Evolutionary conservation across 306 rosid species (phyloP), one percentile per base, ranked within the genome.

Genomic region (Quercus aquifolioides): DNA sequence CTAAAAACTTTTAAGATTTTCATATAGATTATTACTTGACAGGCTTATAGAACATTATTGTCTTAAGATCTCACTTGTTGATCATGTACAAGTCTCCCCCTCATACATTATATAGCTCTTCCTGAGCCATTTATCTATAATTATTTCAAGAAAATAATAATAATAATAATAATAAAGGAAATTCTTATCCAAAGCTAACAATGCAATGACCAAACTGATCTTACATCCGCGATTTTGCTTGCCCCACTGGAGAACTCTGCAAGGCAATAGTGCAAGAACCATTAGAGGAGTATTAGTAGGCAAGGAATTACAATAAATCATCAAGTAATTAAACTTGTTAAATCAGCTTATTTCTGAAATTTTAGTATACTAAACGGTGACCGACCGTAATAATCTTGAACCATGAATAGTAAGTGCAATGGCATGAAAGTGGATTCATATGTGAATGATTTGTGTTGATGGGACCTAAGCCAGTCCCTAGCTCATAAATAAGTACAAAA

Each of bases 161-260:
- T 12, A 17, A 23, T 23, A 23, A 28, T 64, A 15, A 3, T 59
- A 23, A 9, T 3, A 5, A 72, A 25, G 76, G 59, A 52, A 54
- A 72, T 25, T 28, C 15, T 67, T 67, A 8, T 51, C 15, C 62
- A 52, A 52, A 26, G 46, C 23, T 21, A 20, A 3, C 52, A 67
- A 33, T 18, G 41, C 41, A 18, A 15, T 14, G 23, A 17, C 43
- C 63, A 26, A 25, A 49, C 54, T 28, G 25, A 59, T 70, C 74
- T 82, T 84, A 87, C 62, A 87, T 67, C 71, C 88, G 86, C 68
- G 90, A 76, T 41, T 82, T 84, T 31, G 83, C 67, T 77, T 84
- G 85, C 54, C 77, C 79, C 59, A 10, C 67, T 9, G 80, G 79
- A 49, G 83, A 60, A 72, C 90, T 77, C 90, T 87, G 85, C 88